Evolutionary conservation across 768 basidiomycete genomes (phyloP), one percentile per base, ranked within the genome.

Genomic region (Mycena olivaceomarginata): DNA sequence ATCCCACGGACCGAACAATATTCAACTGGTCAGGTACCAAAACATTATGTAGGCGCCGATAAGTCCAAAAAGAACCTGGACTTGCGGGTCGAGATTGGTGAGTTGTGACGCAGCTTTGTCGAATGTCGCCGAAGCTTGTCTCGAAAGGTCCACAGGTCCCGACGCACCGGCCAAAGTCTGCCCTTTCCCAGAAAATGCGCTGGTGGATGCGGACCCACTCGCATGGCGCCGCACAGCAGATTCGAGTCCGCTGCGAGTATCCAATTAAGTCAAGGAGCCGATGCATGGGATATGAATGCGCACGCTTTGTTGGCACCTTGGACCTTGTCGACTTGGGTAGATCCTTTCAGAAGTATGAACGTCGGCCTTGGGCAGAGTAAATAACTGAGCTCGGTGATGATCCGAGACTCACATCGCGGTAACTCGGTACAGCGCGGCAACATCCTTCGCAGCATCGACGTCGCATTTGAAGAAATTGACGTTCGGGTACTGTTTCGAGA

Each of bases 391-490:
- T 60, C 20, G 5, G 51, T 65, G 48, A 43, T 72, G 46, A 10
- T 31, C 11, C 11, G 13, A 39, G 16, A 81, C 91, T 80, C 78
- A 95, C 96, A 97, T 97, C 0, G 95, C 95, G 37, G 92, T 85
- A 75, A 97, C 89, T 5, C 84, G 85, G 82, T 96, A 95, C 56
- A 85, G 66, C 41, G 86, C 81, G 10, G 96, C 92, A 39, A 97
- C 93, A 57, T 96, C 96, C 78, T 80, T 84, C 22, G 92, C 93
- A 65, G 89, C 90, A 79, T 96, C 95, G 20, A 96, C 93, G 80
- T 96, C 95, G 79, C 93, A 94, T 83, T 97, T 97, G 81, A 97
- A 82, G 86, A 97, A 97, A 84, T 95, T 95, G 74, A 94, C 95
- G 66, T 89, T 88, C 31, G 86, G 86, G 82, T 94, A 93, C 80